phyloP scores from a whole-genome alignment of 257 asterid genomes.

The Nicotiana attenuata region DNA sequence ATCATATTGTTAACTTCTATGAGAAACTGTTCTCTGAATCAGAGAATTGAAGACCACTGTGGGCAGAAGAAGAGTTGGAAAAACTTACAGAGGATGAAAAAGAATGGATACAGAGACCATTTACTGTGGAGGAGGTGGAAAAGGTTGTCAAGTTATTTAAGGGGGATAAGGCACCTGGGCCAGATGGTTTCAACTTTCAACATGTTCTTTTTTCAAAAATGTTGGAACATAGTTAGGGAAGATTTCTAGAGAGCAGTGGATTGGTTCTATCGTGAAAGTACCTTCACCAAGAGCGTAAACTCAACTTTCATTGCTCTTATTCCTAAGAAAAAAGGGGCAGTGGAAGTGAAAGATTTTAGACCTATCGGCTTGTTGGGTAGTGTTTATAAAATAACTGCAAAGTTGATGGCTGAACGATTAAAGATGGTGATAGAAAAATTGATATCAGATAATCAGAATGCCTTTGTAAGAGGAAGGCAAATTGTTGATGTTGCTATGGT shows the following conservation, averaged over 20 bases:
- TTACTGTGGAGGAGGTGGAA: background rate
- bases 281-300: background rate
- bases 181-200: background rate
- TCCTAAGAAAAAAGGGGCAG: too few relatives aligned
- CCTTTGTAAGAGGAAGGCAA: too few relatives aligned
- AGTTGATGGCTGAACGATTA: too few relatives aligned
- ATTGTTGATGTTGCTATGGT: too few relatives aligned
- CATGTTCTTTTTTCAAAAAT: background rate
- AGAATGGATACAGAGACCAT: background rate
- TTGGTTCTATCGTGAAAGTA: background rate
- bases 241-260: background rate
- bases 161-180: background rate
- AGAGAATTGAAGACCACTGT: background rate
- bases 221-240: background rate
- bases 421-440: too few relatives aligned
- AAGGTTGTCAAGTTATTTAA: background rate
- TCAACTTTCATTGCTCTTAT: too few relatives aligned
- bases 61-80: background rate
- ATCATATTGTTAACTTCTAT: background rate
- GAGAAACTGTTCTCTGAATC: background rate
- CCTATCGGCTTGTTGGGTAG: too few relatives aligned
- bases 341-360: too few relatives aligned
- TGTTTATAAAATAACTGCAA: too few relatives aligned
- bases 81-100: background rate
- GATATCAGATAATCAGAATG: too few relatives aligned